Evolutionary conservation across 306 rosid species (phyloP).

Genomic region (Dalbergia oliveri): DNA sequence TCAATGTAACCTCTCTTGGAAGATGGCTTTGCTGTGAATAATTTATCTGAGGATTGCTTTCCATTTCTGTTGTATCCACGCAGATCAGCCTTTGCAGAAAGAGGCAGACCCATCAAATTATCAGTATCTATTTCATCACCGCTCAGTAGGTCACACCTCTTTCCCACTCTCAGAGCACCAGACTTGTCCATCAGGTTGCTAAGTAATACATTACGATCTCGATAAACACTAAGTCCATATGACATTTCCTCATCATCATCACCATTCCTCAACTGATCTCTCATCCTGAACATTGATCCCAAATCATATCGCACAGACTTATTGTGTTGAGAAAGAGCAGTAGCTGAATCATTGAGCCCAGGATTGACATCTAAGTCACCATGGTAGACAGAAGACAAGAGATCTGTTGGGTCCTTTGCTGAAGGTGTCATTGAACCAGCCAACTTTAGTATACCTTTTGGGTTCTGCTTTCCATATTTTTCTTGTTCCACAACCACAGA

Average conservation of each 20-base stretch:
- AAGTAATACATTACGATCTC: constrained; percentile 56
- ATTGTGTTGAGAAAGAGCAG: constrained; percentile 57
- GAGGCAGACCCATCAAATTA: constrained; percentile 62
- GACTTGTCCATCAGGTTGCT: constrained; percentile 63
- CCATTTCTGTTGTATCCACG: constrained; percentile 63
- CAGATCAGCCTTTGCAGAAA: constrained; percentile 68
- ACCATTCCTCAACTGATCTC: constrained; percentile 64
- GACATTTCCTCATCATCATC: constrained; percentile 64
- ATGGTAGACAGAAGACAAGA: constrained; percentile 59
- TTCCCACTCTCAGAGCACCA: constrained; percentile 64
- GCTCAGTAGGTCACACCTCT: constrained; percentile 64
- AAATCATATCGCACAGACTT: constrained; percentile 63
- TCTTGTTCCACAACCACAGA: constrained; percentile 50
- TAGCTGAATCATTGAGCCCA: constrained; percentile 65
- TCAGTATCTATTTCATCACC: constrained; percentile 60
- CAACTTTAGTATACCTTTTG: constrained; percentile 80
- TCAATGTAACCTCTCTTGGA: constrained; percentile 61
- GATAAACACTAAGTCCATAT: constrained; percentile 59
- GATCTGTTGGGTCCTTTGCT: constrained; percentile 56
- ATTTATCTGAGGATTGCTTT: constrained; percentile 56
- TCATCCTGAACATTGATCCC: constrained; percentile 61
- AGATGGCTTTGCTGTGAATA: constrained; percentile 62
- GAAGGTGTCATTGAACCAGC: constrained; percentile 64
- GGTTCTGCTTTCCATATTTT: constrained; percentile 71
- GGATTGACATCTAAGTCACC: constrained; percentile 62